phyloP scores from a whole-genome alignment of 2,329 filamentous ascomycete species.

The Fusarium torreyae region DNA sequence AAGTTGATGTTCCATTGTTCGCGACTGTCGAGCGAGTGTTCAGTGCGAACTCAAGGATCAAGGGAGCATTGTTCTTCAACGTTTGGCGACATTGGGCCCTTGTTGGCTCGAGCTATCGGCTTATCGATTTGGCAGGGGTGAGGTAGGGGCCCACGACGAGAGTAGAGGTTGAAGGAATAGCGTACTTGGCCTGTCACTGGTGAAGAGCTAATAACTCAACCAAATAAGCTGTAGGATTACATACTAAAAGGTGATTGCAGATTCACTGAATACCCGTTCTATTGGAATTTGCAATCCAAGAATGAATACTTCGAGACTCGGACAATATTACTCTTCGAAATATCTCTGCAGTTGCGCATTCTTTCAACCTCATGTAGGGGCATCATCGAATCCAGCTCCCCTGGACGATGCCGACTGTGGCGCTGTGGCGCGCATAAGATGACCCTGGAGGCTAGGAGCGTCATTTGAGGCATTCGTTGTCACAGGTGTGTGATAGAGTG shows the following conservation, averaged over 20 bases:
- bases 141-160: slow-evolving; percentile 12
- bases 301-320: no score
- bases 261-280: background rate
- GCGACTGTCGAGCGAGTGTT: slow-evolving; percentile 29
- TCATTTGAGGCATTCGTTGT: slow-evolving; percentile 28
- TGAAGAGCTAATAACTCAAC: background rate
- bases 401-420: slow-evolving; percentile 15
- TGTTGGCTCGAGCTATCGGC: slow-evolving; percentile 33
- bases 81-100: slow-evolving; percentile 30
- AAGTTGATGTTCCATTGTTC: slow-evolving; percentile 38
- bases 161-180: slow-evolving; percentile 20
- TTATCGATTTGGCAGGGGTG: slow-evolving; percentile 48
- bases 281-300: no score
- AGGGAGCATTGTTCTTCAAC: slow-evolving; percentile 42
- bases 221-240: background rate
- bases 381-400: background rate
- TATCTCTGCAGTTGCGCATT: background rate
- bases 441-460: background rate
- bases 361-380: background rate
- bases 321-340: background rate
- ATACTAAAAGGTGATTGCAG: background rate
- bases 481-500: slow-evolving; percentile 13
- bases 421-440: slow-evolving; percentile 27
- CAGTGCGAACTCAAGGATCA: slow-evolving; percentile 29
- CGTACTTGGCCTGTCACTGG: slow-evolving; percentile 6